Evolutionary conservation across 306 rosid genomes (phyloP), one percentile per base, ranked within the genome.

Genomic region (Prunus dulcis): DNA sequence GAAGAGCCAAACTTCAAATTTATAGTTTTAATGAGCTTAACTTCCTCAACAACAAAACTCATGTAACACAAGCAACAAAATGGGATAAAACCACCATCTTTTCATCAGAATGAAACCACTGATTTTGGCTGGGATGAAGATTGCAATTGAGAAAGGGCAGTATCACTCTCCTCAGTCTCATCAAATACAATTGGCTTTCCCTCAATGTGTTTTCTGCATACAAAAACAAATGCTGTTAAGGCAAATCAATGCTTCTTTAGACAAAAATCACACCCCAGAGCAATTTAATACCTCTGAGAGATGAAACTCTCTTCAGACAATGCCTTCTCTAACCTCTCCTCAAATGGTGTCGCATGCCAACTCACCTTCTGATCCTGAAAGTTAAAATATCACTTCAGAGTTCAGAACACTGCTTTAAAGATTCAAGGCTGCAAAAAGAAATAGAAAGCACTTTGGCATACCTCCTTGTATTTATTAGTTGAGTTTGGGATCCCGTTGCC

Each of bases 271-370:
- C 28, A 57, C 41, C 41, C 41, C 23, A 9, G 14, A 19, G 22
- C 34, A 11, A 58, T 12, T 45, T 32, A 69, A 50, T 67, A 89
- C 95, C 93, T 88, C 76, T 88, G 84, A 70, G 93, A 50, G 69
- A 88, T 78, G 74, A 82, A 18, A 73, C 81, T 87, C 50, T 89
- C 97, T 81, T 91, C 99, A 18, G 87, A 87, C 71, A 96, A 69
- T 30, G 98, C 99, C 85, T 91, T 96, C 79, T 91, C 90, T 58
- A 92, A 62, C 81, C 97, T 87, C 81, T 89, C 93, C 85, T 91
- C 99, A 71, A 96, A 96, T 14, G 98, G 96, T 8, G 98, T 96
- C 0, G 98, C 98, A 50, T 96, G 99, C 99, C 99, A 96, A 77
- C 88, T 92, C 73, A 96, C 97, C 78, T 82, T 96, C 86, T 96